Conservation (phyloP, 2,329 filamentous ascomycete species). For the Pseudogymnoascus sp. region DNA sequence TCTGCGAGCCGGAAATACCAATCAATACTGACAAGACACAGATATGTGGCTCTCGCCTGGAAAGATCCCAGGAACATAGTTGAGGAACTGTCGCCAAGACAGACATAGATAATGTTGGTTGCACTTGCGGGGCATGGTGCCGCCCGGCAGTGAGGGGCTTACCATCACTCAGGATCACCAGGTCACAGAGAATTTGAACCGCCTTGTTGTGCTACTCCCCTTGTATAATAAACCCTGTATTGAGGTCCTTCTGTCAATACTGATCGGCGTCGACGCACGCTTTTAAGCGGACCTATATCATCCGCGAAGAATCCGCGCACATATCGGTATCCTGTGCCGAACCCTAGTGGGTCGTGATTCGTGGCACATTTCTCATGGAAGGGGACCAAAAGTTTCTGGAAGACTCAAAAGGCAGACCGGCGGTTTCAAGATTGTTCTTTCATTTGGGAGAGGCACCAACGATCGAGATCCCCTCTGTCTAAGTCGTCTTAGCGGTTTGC, state of each 20-base stretch:
- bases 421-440: conserved; percentile 1
- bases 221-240: conserved; percentile 5
- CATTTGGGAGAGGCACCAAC: neutral
- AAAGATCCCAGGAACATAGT: conserved; percentile 30
- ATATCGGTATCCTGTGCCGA: neutral
- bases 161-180: neutral
- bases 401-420: neutral
- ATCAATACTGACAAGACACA: conserved; percentile 14
- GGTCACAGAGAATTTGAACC: neutral
- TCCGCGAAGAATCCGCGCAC: neutral
- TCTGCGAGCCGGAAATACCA: neutral
- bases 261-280: neutral
- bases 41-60: conserved; percentile 30
- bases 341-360: neutral
- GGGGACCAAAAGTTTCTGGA: conserved; percentile 3
- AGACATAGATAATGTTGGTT: conserved; percentile 3
- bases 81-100: conserved; percentile 24
- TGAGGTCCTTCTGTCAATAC: neutral
- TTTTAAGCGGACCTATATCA: conserved; percentile 4
- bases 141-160: conserved; percentile 1
- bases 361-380: conserved; percentile 2
- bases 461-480: neutral
- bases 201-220: neutral
- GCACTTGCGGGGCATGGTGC: neutral
- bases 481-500: neutral